phyloP scores from a whole-genome alignment of 192 early-diverging fungal species.

The Pilobolus umbonatus region DNA sequence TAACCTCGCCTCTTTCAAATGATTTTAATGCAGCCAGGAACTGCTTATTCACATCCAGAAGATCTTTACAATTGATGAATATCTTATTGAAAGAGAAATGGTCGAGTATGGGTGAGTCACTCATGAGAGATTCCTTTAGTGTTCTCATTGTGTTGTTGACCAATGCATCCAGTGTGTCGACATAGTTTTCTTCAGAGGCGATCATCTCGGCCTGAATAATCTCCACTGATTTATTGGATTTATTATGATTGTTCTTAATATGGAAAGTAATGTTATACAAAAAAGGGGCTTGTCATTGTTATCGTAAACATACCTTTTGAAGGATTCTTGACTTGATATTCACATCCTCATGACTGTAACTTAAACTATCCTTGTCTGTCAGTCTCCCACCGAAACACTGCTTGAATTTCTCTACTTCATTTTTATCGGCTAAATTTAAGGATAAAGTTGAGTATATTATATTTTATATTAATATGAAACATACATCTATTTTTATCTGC shows the following conservation, averaged over 20 bases:
- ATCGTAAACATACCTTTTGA: too few relatives aligned
- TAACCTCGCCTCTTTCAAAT: not conserved
- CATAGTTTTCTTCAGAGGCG: not conserved
- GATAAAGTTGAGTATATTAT: not conserved
- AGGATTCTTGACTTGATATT: too few relatives aligned
- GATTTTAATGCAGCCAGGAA: constrained; percentile 34
- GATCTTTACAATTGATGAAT: constrained; percentile 50
- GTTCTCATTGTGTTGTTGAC: not conserved
- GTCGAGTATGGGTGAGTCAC: constrained; percentile 35
- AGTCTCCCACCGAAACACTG: not conserved
- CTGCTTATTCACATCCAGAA: constrained; percentile 46
- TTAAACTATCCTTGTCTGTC: too few relatives aligned
- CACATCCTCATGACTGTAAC: too few relatives aligned
- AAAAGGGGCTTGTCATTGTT: too few relatives aligned
- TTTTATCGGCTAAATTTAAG: not conserved
- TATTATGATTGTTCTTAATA: too few relatives aligned
- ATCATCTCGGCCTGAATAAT: constrained; percentile 3
- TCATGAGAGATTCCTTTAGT: not conserved
- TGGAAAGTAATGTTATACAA: too few relatives aligned
- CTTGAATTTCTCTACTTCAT: constrained; percentile 1
- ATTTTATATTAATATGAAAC: not conserved
- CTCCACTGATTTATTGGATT: too few relatives aligned
- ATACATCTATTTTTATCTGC: not conserved
- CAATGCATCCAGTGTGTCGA: not conserved
- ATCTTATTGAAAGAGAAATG: constrained; percentile 47